Conservation (phyloP, 1,284 basidiomycete species). For the Cryptococcus hybrid region DNA sequence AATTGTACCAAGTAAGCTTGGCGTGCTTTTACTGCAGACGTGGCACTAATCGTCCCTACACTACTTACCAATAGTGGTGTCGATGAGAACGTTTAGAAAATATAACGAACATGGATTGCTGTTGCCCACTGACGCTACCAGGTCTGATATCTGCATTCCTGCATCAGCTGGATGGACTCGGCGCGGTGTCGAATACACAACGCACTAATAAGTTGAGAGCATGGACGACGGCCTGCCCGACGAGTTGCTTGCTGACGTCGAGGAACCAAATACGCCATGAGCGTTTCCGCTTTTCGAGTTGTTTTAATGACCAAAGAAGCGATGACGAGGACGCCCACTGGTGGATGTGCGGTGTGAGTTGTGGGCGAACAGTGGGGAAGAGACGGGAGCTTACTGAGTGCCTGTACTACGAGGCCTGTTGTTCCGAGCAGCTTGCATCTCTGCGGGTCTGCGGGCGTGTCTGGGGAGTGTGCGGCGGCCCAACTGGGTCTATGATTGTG, state of each 20-base stretch:
- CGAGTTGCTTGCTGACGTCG: slow-evolving; percentile 88
- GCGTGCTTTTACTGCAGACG: background rate
- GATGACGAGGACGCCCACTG: slow-evolving; percentile 86
- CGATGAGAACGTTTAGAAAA: slow-evolving; percentile 90
- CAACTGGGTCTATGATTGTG: background rate
- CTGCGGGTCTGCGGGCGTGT: slow-evolving; percentile 12
- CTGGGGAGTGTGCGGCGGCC: background rate
- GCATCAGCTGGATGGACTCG: background rate
- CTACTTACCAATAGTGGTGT: slow-evolving; percentile 81
- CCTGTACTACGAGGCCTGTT: slow-evolving; percentile 50
- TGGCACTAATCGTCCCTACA: background rate
- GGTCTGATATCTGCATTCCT: slow-evolving; percentile 41
- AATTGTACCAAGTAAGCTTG: background rate
- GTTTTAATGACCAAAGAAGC: slow-evolving; percentile 84
- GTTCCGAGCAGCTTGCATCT: slow-evolving; percentile 53
- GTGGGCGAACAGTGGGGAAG: no score
- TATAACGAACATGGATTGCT: slow-evolving; percentile 87
- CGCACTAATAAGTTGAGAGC: slow-evolving; percentile 74
- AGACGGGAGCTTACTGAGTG: slow-evolving; percentile 18
- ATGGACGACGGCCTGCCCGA: slow-evolving; percentile 89
- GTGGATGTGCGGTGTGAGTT: background rate
- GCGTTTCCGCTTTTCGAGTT: slow-evolving; percentile 77
- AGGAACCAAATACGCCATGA: slow-evolving; percentile 93
- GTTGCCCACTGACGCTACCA: slow-evolving; percentile 61
- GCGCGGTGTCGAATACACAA: background rate